Base-by-base conservation (phyloP, 2,329 filamentous ascomycete genomes). In the Aspergillus sp. region DNA sequence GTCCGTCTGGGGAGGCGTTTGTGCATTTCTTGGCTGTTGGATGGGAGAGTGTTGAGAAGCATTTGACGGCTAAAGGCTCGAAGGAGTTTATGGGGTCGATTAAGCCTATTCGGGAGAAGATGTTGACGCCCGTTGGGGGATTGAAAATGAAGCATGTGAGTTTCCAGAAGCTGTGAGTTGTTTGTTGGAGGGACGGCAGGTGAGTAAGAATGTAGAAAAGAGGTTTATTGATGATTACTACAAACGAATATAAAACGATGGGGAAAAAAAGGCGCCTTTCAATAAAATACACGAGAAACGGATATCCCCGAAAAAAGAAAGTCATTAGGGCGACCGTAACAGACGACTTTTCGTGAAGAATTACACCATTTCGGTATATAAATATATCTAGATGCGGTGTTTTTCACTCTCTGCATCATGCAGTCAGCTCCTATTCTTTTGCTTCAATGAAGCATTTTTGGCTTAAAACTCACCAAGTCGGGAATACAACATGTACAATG, bases 401-500 rank as follows among this genome's bases (percentile, higher is more conserved):
- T 87, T 87, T 64, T 87, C 84, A 65, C 81, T 86, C 71, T 87
- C 84, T 88, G 65, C 61, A 45, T 6, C 30, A 26, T 46, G 40
- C 6, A 19, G 47, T 49, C 47, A 52, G 53, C 52, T 38, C 51
- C 35, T 4, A 4, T 26, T 6, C 7, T 7, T 5, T 34, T 33
- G 19, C 19, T 10, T 29, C 34, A 45, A 12, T 12, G n/a, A 9
- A 12, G 19, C 19, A 19, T 19, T 19, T 19, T 19, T 19, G 7
- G 7, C 36, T 7, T 19, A 19, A 19, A 19, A 60, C 57, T 47
- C 72, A 95, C 93, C 93, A 67, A 98, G 85, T 77, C 93, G 82
- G 50, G 88, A 94, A 72, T 98, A 98, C 46, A 98, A 81, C 90
- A 98, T 96, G 73, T 97, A 98, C 47, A 98, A 73, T n/a, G 93